Evolutionary conservation across 805 yeast species (phyloP).

Genomic region (Danielia reshetovae): DNA sequence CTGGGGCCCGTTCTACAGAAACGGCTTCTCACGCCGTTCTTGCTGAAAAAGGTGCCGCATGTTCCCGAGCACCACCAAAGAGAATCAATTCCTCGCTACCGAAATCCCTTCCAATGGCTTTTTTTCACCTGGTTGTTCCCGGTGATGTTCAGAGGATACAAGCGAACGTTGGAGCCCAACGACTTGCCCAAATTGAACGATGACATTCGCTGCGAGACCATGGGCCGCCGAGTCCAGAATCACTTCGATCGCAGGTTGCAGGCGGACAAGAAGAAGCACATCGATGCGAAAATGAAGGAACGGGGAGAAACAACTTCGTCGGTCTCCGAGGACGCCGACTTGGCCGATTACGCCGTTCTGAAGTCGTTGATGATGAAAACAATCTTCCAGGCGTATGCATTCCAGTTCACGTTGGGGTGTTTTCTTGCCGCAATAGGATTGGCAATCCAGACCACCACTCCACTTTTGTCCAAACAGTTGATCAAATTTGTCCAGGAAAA

Average conservation of each 20-base stretch:
- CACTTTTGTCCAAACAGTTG: conserved; percentile 4
- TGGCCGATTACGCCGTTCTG: conserved; percentile 4
- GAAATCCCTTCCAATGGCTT: conserved; percentile 11
- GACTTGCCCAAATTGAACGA: conserved; percentile 15
- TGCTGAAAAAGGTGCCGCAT: conserved; percentile 11
- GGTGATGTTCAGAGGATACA: conserved; percentile 16
- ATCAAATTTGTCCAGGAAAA: conserved; percentile 4
- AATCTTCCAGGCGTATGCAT: conserved; percentile 1
- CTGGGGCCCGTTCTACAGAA: conserved; percentile 1
- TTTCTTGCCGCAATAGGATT: neutral
- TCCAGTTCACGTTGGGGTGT: neutral
- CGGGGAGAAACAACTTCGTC: neutral
- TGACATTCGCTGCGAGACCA: conserved; percentile 8
- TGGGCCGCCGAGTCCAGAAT: conserved; percentile 8
- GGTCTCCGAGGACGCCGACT: neutral
- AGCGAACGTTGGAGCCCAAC: conserved; percentile 15
- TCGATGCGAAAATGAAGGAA: neutral
- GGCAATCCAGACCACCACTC: conserved; percentile 3
- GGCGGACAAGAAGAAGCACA: neutral
- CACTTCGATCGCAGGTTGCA: conserved; percentile 1
- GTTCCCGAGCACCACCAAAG: conserved; percentile 13
- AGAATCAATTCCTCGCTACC: conserved; percentile 1
- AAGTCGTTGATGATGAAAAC: neutral
- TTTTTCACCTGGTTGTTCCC: conserved; percentile 21
- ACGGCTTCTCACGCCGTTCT: conserved; percentile 11